phyloP scores from a whole-genome alignment of 345 rosid species.

The Salix dunnii region DNA sequence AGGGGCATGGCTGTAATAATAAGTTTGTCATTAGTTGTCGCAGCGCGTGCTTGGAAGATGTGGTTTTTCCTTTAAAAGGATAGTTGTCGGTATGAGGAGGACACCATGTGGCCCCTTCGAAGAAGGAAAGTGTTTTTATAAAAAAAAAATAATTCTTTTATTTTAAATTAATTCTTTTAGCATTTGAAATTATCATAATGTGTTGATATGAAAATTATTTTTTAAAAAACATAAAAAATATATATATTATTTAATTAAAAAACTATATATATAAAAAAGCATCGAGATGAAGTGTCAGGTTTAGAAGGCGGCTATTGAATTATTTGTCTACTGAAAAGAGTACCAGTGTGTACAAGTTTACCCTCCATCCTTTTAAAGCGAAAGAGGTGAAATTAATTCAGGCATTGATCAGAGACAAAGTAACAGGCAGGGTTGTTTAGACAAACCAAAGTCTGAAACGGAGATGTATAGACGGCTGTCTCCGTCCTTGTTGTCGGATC shows the following conservation, averaged over 20 bases:
- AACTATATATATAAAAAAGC: too few species aligned
- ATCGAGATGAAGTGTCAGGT: constrained; percentile 22
- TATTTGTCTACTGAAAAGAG: constrained; percentile 14
- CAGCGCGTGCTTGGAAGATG: constrained; percentile 33
- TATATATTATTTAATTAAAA: too few species aligned
- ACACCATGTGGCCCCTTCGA: constrained; percentile 9
- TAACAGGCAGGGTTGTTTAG: not conserved
- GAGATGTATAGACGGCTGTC: constrained; percentile 12
- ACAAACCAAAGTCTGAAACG: not conserved
- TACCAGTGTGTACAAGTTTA: not conserved
- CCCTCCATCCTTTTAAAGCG: not conserved
- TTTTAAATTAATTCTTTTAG: too few species aligned
- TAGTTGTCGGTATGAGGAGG: constrained; percentile 28
- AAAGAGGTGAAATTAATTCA: not conserved
- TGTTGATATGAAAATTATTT: too few species aligned
- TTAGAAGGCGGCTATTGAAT: constrained; percentile 18
- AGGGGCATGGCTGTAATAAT: constrained; percentile 14
- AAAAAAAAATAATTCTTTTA: too few species aligned
- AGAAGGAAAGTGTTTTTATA: too few species aligned
- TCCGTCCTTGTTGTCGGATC: constrained; percentile 21
- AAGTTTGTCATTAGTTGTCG: constrained; percentile 47
- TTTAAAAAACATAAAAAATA: too few species aligned
- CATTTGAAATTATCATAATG: too few species aligned
- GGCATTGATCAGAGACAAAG: not conserved
- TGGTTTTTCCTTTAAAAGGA: constrained; percentile 33